Evolutionary conservation across 2,329 filamentous ascomycete genomes (phyloP).

Genomic region (Fusarium liriodendri): DNA sequence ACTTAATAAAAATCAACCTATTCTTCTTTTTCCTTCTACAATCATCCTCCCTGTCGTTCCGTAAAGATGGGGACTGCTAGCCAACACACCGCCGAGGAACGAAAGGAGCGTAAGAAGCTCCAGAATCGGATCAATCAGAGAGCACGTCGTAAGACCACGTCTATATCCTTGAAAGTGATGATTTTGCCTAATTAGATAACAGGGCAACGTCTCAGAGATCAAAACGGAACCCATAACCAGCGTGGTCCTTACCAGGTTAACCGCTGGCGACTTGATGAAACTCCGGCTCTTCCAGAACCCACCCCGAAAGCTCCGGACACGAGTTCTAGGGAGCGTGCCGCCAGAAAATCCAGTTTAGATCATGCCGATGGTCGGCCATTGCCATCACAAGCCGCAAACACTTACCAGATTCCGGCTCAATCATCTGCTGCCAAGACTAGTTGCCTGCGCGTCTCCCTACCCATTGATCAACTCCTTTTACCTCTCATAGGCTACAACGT

Average conservation of each 20-base stretch:
- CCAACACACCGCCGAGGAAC: not conserved
- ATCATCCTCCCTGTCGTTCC: not conserved
- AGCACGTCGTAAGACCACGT: slow-evolving; percentile 19
- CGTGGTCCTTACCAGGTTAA: slow-evolving; percentile 16
- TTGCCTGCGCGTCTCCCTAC: not conserved
- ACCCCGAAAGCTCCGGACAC: not conserved
- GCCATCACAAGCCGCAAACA: not conserved
- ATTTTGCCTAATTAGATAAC: not conserved
- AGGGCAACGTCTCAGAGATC: slow-evolving; percentile 10
- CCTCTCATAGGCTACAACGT: slow-evolving; percentile 28
- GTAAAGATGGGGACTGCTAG: not conserved
- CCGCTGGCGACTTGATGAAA: slow-evolving; percentile 18
- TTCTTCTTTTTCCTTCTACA: not conserved
- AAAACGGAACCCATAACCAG: not conserved
- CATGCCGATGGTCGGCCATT: too few relatives aligned
- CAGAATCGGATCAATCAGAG: slow-evolving; percentile 33
- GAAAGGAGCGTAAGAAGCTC: slow-evolving; percentile 11
- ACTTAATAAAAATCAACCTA: not conserved
- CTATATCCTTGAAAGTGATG: not conserved
- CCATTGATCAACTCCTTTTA: slow-evolving; percentile 18
- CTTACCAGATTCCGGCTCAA: not conserved
- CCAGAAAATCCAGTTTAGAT: not conserved
- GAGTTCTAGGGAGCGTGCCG: not conserved
- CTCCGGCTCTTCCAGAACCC: not conserved
- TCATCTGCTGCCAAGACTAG: too few relatives aligned